Evolutionary conservation across 2,329 filamentous ascomycete species (phyloP), one percentile per base, ranked within the genome.

Genomic region (Byssochlamys sp.): DNA sequence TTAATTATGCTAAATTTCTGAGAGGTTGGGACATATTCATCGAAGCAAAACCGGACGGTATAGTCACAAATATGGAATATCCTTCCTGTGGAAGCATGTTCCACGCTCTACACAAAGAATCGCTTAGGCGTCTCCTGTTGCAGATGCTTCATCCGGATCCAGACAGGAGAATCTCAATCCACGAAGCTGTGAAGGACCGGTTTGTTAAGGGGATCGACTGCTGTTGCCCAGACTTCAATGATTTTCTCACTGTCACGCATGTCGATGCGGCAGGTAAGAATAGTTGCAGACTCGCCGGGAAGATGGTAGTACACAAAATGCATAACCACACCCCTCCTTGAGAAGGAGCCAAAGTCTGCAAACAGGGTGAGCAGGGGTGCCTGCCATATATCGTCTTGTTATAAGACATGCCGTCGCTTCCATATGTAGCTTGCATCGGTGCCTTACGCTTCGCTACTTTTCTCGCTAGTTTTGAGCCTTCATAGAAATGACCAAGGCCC

Each of bases 61-160:
- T 73, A 24, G 76, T 84, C 49, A 73, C 78, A 19, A 84, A 89
- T 54, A 77, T 77, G 12, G 82, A 85, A 57, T 87, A 88, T 64
- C 89, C 89, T 14, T 80, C 81, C 60, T 82, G 86, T 60, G 73
- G 78, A 28, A 81, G 83, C 14, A 81, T 91, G 39, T 89, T 94
- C 69, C 74, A 77, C 14, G 78, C 74, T 45, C 76, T 91, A 61
- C 58, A 59, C 26, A 59, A 55, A 28, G 35, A 29, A 28, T 50
- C 61, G 53, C 85, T 91, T 57, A 85, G 87, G 59, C 84, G 86
- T 10, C 75, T 95, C 3, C 74, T 95, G 10, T 75, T 94, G 54
- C 85, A 83, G 69, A 95, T 96, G 90, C 80, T 95, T 31, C 85
- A 95, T 70, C 90, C 90, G 0, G 77, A 91, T 62, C 89, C 91